phyloP scores from a whole-genome alignment of 2,329 filamentous ascomycete genomes.

The Dactylellina sp. region DNA sequence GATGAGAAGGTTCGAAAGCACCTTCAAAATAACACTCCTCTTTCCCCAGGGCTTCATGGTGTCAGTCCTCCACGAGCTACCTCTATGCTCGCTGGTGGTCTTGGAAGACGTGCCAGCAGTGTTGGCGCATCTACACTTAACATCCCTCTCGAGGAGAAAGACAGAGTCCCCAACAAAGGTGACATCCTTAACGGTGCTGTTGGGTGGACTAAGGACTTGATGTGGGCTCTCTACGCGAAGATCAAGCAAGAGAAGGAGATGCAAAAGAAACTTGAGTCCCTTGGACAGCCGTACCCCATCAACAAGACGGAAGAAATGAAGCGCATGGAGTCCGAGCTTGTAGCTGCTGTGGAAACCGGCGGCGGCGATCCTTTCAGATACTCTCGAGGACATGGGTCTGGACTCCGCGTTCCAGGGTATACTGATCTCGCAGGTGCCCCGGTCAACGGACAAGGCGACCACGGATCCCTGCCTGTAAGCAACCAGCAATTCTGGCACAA shows the following conservation, averaged over 20 bases:
- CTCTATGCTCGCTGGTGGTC: constrained; percentile 85
- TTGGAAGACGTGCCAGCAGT: constrained; percentile 81
- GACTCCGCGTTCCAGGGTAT: constrained; percentile 89
- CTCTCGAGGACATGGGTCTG: constrained; percentile 82
- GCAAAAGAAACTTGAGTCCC: constrained; percentile 76
- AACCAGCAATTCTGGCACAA: constrained; percentile 79
- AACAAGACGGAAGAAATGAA: constrained; percentile 90
- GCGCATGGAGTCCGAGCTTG: constrained; percentile 92
- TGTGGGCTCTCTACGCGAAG: constrained; percentile 95
- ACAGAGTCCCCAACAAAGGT: constrained; percentile 98
- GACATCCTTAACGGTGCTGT: constrained; percentile 98
- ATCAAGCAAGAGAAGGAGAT: constrained; percentile 76
- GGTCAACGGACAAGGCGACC: constrained; percentile 65
- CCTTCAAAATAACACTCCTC: constrained; percentile 87
- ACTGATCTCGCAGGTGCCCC: constrained; percentile 90
- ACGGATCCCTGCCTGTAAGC: constrained; percentile 71
- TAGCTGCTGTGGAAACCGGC: constrained; percentile 86
- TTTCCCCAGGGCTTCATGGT: constrained; percentile 83
- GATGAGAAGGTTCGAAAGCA: constrained; percentile 98
- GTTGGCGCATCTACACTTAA: constrained; percentile 73
- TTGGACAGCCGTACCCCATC: constrained; percentile 82
- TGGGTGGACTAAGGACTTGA: constrained; percentile 95
- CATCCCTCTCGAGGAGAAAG: constrained; percentile 93
- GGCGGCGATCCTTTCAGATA: constrained; percentile 79
- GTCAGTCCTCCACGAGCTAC: constrained; percentile 81